Base-by-base conservation (phyloP, 495 filamentous ascomycete species). In the Neurospora sp. region DNA sequence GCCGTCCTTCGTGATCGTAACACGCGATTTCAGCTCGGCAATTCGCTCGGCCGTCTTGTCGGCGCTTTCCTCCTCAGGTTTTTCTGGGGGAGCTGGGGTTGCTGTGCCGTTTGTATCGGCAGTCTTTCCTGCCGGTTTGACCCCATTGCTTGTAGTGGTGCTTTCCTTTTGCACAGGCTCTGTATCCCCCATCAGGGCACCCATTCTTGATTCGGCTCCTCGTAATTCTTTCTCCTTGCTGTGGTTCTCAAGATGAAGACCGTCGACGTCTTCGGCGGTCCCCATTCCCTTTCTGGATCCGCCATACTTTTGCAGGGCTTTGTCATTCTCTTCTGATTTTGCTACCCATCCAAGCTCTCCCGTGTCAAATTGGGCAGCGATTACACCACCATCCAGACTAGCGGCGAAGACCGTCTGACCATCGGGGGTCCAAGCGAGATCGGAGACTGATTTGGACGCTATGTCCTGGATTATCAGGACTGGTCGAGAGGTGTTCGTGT, bases 1-100 rank as follows among this genome's bases (percentile, higher is more conserved):
- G 20, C 96, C 96, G 71, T 99, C 96, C 80, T 98, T 98, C 1
- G 94, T 97, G 69, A 97, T 92, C 20, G 94, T 97, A 8, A 97
- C 93, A 10, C 95, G 90, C 69, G 93, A 89, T 80, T 98, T 98
- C 73, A 98, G 79, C 71, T 89, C 88, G 69, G 93, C 92, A 42
- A 96, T 84, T 75, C 92, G 90, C 61, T 85, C 81, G 41, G 83
- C 89, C 4, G 89, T 83, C 76, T 90, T 89, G 72, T 86, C 81
- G 77, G 85, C 75, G 70, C 80, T 78, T 72, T 89, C 88, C 39
- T 83, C 80, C 9, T 78, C 77, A 1, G 81, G 71, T 12, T 79
- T 79, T 42, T 82, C 79, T 74, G 74, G 74, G 6, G 76, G 72
- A 31, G 70, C 71, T 14, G 77, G 71, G 27, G 83, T 81, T 3